A percentile compares a stretch with the other conserved stretches of the same genome.
Evolutionary conservation across 371 early-diverging fungal genomes (phyloP).

Genomic region (Lichtheimia corymbifera): DNA sequence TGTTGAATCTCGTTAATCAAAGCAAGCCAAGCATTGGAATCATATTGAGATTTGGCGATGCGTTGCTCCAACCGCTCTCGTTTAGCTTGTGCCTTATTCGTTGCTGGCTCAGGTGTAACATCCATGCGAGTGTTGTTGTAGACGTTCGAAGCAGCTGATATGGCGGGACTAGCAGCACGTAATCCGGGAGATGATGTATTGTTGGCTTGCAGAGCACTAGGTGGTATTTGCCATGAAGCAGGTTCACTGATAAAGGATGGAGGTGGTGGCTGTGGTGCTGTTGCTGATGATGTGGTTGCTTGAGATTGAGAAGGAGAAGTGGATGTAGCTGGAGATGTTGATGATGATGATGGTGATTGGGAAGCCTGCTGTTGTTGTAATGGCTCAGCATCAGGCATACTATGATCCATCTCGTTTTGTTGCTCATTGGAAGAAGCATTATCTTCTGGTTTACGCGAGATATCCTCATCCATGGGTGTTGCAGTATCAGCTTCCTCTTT

Average conservation of each 20-base stretch:
- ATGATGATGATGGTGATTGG: too few species aligned
- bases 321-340: not conserved
- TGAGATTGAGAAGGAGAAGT: not conserved
- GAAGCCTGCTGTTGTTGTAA: not conserved
- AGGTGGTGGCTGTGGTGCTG: not conserved
- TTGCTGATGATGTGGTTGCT: not conserved
- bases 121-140: not conserved
- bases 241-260: constrained; percentile 33
- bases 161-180: constrained; percentile 2
- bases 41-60: constrained; percentile 57
- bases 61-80: constrained; percentile 56
- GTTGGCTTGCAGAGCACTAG: constrained; percentile 39
- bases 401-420: not conserved
- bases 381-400: not conserved
- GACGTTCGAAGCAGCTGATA: too few species aligned
- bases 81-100: constrained; percentile 34
- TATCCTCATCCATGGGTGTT: not conserved
- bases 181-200: constrained; percentile 6
- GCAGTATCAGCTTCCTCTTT: not conserved
- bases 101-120: constrained; percentile 6
- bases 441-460: not conserved
- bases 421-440: not conserved
- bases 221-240: constrained; percentile 61
- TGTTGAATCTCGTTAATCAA: constrained; percentile 62
- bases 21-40: constrained; percentile 72